Evolutionary conservation across 2,329 filamentous ascomycete species (phyloP), one percentile per base, ranked within the genome.

Genomic region (Fusarium algeriense): DNA sequence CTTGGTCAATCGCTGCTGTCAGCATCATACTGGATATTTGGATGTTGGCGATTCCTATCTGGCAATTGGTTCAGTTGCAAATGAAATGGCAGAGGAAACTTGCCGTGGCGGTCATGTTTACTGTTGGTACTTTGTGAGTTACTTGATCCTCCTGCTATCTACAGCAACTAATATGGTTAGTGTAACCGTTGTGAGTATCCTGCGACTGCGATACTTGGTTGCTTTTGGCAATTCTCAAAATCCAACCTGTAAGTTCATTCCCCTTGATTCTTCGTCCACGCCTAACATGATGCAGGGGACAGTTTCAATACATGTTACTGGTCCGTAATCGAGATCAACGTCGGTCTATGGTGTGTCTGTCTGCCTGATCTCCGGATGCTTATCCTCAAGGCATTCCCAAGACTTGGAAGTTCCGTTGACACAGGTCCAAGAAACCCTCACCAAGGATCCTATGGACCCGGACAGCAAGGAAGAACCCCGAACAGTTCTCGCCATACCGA

Each of bases 171-270:
- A 61, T 17, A 2, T 1, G 7, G 4, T 9, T 19, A 61, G 59
- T 60, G 60, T 65, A 2, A 65, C 63, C 0, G 17, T 64, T 0
- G 45, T 59, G 6, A 71, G 69, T 19, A 67, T 71, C 1, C 17
- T 64, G 1, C 43, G 61, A 10, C 37, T 64, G 10, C 48, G 17
- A 9, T 64, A 41, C 14, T 15, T 64, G 11, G 14, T 64, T 28
- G 58, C 26, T 3, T 64, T 64, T 28, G 61, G 58, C 0, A 64
- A 64, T 30, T 55, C 61, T 13, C 30, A 40, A 6, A 64, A 64
- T n/a, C 62, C 62, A 20, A 65, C 58, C 3, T 63, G 62, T 63
- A 44, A 45, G 73, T n/a, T n/a, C n/a, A n/a, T n/a, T n/a, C n/a
- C n/a, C n/a, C n/a, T n/a, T n/a, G n/a, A n/a, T n/a, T n/a, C n/a